These are phyloP conservation scores for Dryadomyces sulphureus DNA, from an alignment of 2,329 filamentous ascomycete genomes.

Conservation along the genomic window DNA sequence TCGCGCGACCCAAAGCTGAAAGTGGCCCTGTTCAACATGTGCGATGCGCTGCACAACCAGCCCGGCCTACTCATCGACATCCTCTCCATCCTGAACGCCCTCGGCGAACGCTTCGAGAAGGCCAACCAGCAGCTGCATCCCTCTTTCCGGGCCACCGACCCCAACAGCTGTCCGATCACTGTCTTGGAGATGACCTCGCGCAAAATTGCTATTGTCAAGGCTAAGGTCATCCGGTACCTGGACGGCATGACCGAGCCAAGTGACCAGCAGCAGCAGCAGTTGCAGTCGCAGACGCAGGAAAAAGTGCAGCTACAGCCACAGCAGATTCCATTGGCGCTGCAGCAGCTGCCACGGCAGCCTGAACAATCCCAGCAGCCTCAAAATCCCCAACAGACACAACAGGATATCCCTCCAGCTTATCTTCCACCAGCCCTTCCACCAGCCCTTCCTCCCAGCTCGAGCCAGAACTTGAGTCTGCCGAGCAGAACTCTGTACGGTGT, in stretches of 20 bases:
- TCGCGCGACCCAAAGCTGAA: slow-evolving; percentile 23
- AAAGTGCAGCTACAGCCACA: neutral
- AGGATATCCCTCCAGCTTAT: neutral
- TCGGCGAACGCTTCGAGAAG: slow-evolving; percentile 28
- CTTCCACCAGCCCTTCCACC: too few relatives aligned
- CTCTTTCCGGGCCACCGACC: slow-evolving; percentile 9
- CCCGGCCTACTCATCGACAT: slow-evolving; percentile 30
- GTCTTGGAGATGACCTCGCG: slow-evolving; percentile 32
- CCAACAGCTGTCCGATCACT: slow-evolving; percentile 22
- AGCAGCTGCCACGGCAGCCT: neutral
- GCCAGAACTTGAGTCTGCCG: neutral
- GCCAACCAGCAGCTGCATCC: slow-evolving; percentile 22
- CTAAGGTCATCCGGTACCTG: slow-evolving; percentile 31
- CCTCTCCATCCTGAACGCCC: slow-evolving; percentile 23
- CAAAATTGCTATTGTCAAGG: slow-evolving; percentile 29
- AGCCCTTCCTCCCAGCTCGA: neutral
- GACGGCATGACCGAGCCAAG: slow-evolving; percentile 14
- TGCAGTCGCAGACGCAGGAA: neutral
- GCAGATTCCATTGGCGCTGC: neutral
- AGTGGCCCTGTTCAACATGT: slow-evolving; percentile 24
- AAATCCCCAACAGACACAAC: neutral
- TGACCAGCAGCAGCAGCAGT: neutral
- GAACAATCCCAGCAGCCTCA: neutral
- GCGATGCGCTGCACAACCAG: slow-evolving; percentile 26
- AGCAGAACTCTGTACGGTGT: neutral